Conservation (phyloP, 1,284 basidiomycete species). For the Cryptococcus hybrid region DNA sequence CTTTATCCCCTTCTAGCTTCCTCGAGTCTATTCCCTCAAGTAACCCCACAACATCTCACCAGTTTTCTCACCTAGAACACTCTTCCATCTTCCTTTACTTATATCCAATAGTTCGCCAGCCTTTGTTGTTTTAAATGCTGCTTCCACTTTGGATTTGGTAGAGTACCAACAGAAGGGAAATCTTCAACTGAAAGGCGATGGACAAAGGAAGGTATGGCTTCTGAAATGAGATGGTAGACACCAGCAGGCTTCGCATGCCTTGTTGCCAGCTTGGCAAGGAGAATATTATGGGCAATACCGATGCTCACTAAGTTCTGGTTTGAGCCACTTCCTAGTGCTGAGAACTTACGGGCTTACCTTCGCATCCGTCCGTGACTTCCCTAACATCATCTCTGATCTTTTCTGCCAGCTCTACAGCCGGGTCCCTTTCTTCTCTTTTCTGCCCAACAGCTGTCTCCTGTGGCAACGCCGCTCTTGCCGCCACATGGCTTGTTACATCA, state of each 20-base stretch:
- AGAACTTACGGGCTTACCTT: slow-evolving; percentile 56
- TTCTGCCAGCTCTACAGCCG: slow-evolving; percentile 16
- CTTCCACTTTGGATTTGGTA: slow-evolving; percentile 62
- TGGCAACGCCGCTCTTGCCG: slow-evolving; percentile 41
- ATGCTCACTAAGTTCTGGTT: slow-evolving; percentile 65
- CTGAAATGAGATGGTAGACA: slow-evolving; percentile 61
- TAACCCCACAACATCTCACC: slow-evolving; percentile 84
- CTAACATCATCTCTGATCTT: slow-evolving; percentile 52
- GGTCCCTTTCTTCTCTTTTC: slow-evolving; percentile 11
- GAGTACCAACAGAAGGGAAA: slow-evolving; percentile 81
- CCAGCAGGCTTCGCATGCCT: slow-evolving; percentile 82
- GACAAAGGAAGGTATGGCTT: slow-evolving; percentile 56
- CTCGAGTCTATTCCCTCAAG: slow-evolving; percentile 74
- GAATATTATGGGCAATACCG: slow-evolving; percentile 87
- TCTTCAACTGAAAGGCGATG: slow-evolving; percentile 77
- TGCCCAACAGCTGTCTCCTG: slow-evolving; percentile 14
- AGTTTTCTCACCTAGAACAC: slow-evolving; percentile 73
- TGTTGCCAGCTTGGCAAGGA: slow-evolving; percentile 88
- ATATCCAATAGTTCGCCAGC: slow-evolving; percentile 67
- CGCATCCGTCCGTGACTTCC: slow-evolving; percentile 69
- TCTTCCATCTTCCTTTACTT: slow-evolving; percentile 64
- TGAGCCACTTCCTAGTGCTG: neutral
- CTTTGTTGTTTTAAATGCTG: slow-evolving; percentile 70
- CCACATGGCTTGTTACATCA: slow-evolving; percentile 72
- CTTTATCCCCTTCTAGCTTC: slow-evolving; percentile 75